These are phyloP conservation scores for Trypanosoma boissoni DNA, from an alignment of 208 protist genomes.

Conservation along the genomic window DNA sequence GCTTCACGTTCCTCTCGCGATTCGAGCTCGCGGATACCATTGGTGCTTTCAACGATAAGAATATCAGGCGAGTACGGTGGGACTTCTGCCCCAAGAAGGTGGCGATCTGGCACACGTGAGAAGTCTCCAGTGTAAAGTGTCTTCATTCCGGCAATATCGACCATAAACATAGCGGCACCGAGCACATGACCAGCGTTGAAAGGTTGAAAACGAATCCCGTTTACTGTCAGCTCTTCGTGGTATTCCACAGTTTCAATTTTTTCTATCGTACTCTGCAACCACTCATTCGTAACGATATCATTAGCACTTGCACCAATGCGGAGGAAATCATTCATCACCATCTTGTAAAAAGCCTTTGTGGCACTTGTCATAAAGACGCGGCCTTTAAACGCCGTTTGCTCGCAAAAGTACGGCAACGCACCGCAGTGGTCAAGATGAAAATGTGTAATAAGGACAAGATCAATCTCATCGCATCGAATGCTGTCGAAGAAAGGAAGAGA, in stretches of 20 bases:
- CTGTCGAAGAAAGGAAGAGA: constrained; percentile 98
- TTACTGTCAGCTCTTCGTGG: constrained; percentile 94
- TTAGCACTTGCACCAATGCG: constrained; percentile 84
- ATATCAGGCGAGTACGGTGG: constrained; percentile 94
- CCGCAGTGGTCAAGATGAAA: constrained; percentile 98
- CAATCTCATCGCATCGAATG: constrained; percentile 91
- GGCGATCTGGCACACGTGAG: constrained; percentile 96
- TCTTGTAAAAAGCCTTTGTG: constrained; percentile 96
- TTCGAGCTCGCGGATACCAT: constrained; percentile 96
- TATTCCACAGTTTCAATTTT: constrained; percentile 98
- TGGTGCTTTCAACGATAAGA: constrained; percentile 98
- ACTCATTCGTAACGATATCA: constrained; percentile 93
- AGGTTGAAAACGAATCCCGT: constrained; percentile 96
- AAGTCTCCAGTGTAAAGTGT: constrained; percentile 99
- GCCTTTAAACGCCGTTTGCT: constrained; percentile 95
- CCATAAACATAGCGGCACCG: constrained; percentile 98
- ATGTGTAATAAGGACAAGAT: constrained; percentile 96
- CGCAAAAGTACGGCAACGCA: constrained; percentile 95
- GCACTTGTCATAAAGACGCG: constrained; percentile 97
- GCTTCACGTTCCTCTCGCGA: constrained; percentile 94
- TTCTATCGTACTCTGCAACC: constrained; percentile 92
- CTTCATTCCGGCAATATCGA: constrained; percentile 97
- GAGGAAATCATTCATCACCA: constrained; percentile 97
- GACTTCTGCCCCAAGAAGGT: constrained; percentile 97
- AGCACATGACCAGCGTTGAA: constrained; percentile 98